phyloP scores from a whole-genome alignment of 1,139 yeast species.

The Candida freyschussii region DNA sequence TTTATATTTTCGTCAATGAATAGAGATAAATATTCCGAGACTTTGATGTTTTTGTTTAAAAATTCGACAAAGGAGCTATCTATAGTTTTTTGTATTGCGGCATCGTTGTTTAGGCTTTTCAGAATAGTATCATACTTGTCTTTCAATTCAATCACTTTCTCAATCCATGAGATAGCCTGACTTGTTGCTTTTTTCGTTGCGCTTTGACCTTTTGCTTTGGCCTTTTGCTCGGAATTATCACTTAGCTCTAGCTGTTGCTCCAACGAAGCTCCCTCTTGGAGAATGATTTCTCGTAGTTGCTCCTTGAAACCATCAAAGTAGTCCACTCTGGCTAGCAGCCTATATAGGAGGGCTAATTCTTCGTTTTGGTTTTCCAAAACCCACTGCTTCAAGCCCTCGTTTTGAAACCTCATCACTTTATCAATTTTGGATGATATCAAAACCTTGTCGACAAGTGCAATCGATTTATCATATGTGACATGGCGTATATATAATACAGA shows the following conservation, averaged over 20 bases:
- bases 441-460: constrained; percentile 55
- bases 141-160: constrained; percentile 50
- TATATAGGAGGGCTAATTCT: constrained; percentile 44
- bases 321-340: constrained; percentile 52
- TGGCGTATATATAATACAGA: constrained; percentile 51
- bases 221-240: constrained; percentile 7
- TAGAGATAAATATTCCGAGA: constrained; percentile 70
- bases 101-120: constrained; percentile 43
- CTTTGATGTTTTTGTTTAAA: constrained; percentile 51
- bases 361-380: constrained; percentile 36
- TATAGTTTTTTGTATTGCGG: constrained; percentile 48
- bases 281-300: constrained; percentile 45
- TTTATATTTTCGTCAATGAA: constrained; percentile 71
- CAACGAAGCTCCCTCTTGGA: constrained; percentile 35
- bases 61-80: constrained; percentile 60
- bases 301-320: constrained; percentile 44
- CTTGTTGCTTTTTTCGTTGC: constrained; percentile 33
- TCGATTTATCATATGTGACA: constrained; percentile 48
- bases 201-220: constrained; percentile 15
- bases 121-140: constrained; percentile 48
- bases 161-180: constrained; percentile 67
- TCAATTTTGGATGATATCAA: constrained; percentile 59
- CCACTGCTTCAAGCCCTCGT: constrained; percentile 58
- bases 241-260: constrained; percentile 27
- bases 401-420: constrained; percentile 41